Evolutionary conservation across 208 protist species (phyloP), one percentile per base, ranked within the genome.

Genomic region (Borovskyia barvae): DNA sequence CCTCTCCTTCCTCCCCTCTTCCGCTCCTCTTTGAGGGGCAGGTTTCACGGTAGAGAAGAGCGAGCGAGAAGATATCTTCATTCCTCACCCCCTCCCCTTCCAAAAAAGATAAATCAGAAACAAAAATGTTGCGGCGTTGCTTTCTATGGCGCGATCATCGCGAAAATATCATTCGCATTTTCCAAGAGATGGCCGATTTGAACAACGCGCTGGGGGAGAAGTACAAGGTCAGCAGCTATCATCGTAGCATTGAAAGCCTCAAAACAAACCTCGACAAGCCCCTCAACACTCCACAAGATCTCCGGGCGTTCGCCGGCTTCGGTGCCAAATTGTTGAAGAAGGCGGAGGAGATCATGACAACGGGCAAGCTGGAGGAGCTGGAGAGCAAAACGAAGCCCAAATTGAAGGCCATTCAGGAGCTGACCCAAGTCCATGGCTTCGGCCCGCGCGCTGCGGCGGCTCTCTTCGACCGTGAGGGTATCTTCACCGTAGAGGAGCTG

Each of bases 341-440:
- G 63, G 87, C 88, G 3, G 87, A 94, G 75, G 87, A 96, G 66
- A 94, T 96, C 49, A 90, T 96, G 43, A 51, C 54, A 4, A 94
- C 90, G 4, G 90, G 87, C 7, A 90, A 94, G 66, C 81, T 96
- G 17, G 78, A 93, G 51, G 79, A 96, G 72, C 68, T 93, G 15
- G 81, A 94, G 70, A 92, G 82, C 70, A 92, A 94, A 68, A 90
- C 89, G 43, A 90, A 94, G 67, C 87, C 87, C 39, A 92, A 92
- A 62, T 78, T 94, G 14, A 91, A 89, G 69, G 90, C 90, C 2
- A 93, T 93, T 58, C 82, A 90, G 70, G 79, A 93, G 52, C 71
- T 96, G 22, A 93, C 87, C 36, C 81, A 90, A 72, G 79, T 96
- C 25, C 84, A 92, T 72, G 90, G 90, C 45, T 90, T 96, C 40